Percentiles rank a stretch among this genome's conserved stretches.
Evolutionary conservation across 2,329 filamentous ascomycete genomes (phyloP).

Genomic region (Xylariaceae sp.): DNA sequence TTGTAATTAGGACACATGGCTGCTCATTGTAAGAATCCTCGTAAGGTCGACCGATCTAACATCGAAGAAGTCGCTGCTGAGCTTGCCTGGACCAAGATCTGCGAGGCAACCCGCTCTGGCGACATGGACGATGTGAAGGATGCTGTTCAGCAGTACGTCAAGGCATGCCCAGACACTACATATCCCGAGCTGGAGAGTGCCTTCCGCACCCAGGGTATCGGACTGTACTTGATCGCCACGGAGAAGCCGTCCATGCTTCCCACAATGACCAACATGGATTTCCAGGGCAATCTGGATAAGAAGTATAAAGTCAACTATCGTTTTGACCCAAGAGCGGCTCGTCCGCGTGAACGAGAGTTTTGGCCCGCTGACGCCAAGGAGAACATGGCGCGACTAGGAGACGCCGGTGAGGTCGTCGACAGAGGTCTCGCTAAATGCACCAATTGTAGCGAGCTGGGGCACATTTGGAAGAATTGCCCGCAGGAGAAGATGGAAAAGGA

Average conservation of each 20-base stretch:
- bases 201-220: slow-evolving; percentile 60
- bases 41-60: slow-evolving; percentile 61
- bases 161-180: slow-evolving; percentile 61
- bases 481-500: slow-evolving; percentile 60
- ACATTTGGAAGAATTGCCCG: slow-evolving; percentile 64
- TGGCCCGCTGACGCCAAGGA: slow-evolving; percentile 67
- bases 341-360: slow-evolving; percentile 61
- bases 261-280: slow-evolving; percentile 73
- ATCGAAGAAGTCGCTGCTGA: slow-evolving; percentile 58
- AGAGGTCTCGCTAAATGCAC: slow-evolving; percentile 64
- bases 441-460: slow-evolving; percentile 70
- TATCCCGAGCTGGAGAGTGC: slow-evolving; percentile 66
- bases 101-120: slow-evolving; percentile 55
- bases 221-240: slow-evolving; percentile 66
- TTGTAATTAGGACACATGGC: slow-evolving; percentile 57
- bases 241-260: slow-evolving; percentile 60
- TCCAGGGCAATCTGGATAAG: slow-evolving; percentile 70
- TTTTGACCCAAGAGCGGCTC: slow-evolving; percentile 61
- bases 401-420: slow-evolving; percentile 69
- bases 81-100: slow-evolving; percentile 63
- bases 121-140: slow-evolving; percentile 70
- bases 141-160: slow-evolving; percentile 65
- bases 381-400: slow-evolving; percentile 66
- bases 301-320: slow-evolving; percentile 69
- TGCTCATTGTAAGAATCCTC: slow-evolving; percentile 62